These are phyloP conservation scores for Russula virescens DNA, from an alignment of 768 basidiomycete species.

Conservation along the genomic window DNA sequence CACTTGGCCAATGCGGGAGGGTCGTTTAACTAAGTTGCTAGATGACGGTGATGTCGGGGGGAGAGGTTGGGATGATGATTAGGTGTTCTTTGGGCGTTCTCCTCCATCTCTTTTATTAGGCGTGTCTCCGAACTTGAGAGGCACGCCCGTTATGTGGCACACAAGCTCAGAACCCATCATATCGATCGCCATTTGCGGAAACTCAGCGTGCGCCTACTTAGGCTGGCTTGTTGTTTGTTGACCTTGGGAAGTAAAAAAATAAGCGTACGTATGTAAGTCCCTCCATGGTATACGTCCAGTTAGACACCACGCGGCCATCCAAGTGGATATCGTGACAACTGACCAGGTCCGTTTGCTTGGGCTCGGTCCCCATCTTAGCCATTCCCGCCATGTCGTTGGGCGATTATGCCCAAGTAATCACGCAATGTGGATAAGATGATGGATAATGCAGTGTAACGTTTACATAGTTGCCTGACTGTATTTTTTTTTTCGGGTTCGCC, in stretches of 20 bases:
- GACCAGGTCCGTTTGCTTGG: not conserved
- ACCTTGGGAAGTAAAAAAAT: not conserved
- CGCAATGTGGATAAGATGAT: not conserved
- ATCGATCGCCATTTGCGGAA: not conserved
- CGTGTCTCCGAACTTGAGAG: not conserved
- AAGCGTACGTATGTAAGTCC: not conserved
- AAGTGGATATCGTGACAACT: not conserved
- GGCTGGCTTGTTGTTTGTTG: not conserved
- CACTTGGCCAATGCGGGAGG: not conserved
- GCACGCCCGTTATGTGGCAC: constrained; percentile 10
- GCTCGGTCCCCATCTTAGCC: not conserved
- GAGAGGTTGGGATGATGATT: not conserved
- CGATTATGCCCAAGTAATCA: not conserved
- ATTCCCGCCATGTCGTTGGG: not conserved
- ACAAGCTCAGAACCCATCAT: not conserved
- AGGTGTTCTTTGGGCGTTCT: not conserved
- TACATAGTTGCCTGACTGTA: not conserved
- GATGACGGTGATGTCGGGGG: not conserved
- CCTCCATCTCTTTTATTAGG: not conserved
- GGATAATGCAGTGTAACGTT: no score
- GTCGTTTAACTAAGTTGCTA: not conserved
- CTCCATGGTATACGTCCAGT: not conserved
- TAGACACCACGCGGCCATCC: not conserved
- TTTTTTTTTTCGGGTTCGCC: not conserved
- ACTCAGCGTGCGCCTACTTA: not conserved